A percentile compares a stretch with the other conserved stretches of the same genome.
phyloP scores from a whole-genome alignment of 331 rosid species.

The Quercus lobata region DNA sequence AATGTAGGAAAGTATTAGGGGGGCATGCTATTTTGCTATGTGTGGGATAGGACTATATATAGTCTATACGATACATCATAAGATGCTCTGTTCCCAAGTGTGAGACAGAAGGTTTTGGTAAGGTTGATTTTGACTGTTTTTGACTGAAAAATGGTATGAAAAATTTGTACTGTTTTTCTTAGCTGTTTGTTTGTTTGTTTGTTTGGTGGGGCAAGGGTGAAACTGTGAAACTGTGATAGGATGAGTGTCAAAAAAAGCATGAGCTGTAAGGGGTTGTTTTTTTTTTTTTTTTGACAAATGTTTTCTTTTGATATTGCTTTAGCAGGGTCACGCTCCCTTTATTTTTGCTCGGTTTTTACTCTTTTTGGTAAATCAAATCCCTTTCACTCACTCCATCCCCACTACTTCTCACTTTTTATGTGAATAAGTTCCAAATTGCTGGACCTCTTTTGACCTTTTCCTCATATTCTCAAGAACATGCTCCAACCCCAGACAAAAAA shows the following conservation, averaged over 20 bases:
- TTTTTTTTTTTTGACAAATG: not conserved
- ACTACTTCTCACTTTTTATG: not conserved
- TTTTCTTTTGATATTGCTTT: conserved; percentile 28
- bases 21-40: not conserved
- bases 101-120: conserved; percentile 19
- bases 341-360: conserved; percentile 7
- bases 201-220: not conserved
- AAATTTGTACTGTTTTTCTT: not conserved
- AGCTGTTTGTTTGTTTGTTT: not conserved
- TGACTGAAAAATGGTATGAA: conserved; percentile 27
- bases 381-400: not conserved
- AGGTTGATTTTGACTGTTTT: conserved; percentile 28
- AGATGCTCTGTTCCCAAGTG: conserved; percentile 37
- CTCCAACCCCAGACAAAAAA: not conserved
- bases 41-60: not conserved
- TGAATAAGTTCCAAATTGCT: not conserved
- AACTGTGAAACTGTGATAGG: not conserved
- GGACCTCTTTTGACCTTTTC: not conserved
- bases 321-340: conserved; percentile 46
- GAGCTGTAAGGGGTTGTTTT: conserved; percentile 34
- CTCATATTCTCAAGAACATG: not conserved
- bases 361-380: not conserved
- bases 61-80: conserved; percentile 18
- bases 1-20: not conserved
- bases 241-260: conserved; percentile 22